Base-by-base conservation (phyloP, 2,329 filamentous ascomycete species). In the Allantophomopsis cytisporea region DNA sequence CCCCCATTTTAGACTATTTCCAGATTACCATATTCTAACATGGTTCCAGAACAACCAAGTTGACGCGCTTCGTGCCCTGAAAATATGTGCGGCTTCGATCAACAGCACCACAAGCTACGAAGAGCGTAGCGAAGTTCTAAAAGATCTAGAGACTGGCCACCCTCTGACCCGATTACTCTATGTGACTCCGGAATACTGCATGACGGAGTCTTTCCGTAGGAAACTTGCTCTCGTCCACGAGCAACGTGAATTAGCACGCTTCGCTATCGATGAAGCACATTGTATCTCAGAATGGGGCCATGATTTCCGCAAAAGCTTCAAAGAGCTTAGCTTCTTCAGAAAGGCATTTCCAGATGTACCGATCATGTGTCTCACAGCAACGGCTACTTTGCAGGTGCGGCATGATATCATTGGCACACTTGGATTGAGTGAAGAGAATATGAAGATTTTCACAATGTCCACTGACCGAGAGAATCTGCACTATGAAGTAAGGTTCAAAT, bases 281-380 rank as follows among this genome's bases (percentile, higher is more conserved):
- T 96, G 89, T 58, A 94, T 96, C 49, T 94, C 85, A 17, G 88
- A 95, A 76, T 95, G 89, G 89, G 89, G 89, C 2, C 88, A 96
- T 57, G 89, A 96, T 58, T 96, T 96, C 56, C 81, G 89, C n/a
- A 83, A 80, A 30, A 83, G 87, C 41, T 96, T 94, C 60, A 87
- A 91, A 54, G 74, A 81, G 15, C 69, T 96, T 6, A 80, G 75
- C 2, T 95, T 85, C 77, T 91, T 96, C 64, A 80, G 83, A 49
- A 69, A 76, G 37, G 77, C 77, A 5, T 87, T 91, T 47, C 84
- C 87, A 0, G 72, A 83, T 41, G 84, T 95, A 1, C 88, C 89
- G 4, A 82, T 96, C 45, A 94, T 91, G 59, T 94, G 87, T 46
- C 72, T 94, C 12, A 96, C 89, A 0, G 89, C 89, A 0, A 96